A percentile compares a stretch with the other conserved stretches of the same genome.
phyloP scores from a whole-genome alignment of 495 filamentous ascomycete species.

The Pyronema omphalodes region DNA sequence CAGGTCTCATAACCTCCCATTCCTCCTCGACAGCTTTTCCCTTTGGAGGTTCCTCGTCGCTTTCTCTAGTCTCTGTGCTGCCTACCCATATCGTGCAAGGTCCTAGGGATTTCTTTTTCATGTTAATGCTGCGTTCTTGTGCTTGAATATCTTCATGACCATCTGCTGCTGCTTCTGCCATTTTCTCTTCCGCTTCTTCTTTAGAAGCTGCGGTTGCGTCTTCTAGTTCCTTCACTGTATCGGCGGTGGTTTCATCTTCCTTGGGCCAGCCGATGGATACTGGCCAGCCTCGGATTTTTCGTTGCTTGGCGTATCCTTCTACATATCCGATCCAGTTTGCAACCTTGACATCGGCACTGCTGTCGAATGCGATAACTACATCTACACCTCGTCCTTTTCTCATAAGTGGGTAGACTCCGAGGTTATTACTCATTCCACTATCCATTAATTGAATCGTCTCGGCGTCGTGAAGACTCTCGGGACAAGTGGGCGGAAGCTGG shows the following conservation, averaged over 20 bases:
- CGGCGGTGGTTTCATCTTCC: constrained; percentile 29
- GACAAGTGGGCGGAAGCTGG: constrained; percentile 51
- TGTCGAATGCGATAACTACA: constrained; percentile 78
- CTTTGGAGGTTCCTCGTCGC: constrained; percentile 36
- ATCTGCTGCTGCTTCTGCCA: constrained; percentile 41
- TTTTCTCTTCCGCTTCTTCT: constrained; percentile 40
- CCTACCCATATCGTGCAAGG: constrained; percentile 97
- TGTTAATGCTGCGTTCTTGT: constrained; percentile 12
- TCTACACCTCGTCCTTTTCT: constrained; percentile 76
- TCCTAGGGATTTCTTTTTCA: constrained; percentile 40
- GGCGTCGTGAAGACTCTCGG: constrained; percentile 39
- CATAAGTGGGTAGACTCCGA: constrained; percentile 85
- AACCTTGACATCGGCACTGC: constrained; percentile 61
- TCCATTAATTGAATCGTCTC: constrained; percentile 80
- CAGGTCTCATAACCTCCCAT: constrained; percentile 53
- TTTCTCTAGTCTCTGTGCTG: constrained; percentile 46
- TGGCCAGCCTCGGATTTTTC: constrained; percentile 84
- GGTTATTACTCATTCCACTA: constrained; percentile 93
- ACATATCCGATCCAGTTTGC: constrained; percentile 88
- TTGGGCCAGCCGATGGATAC: constrained; percentile 80
- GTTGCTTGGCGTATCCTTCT: constrained; percentile 78
- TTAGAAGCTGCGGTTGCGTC: constrained; percentile 43
- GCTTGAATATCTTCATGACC: constrained; percentile 23
- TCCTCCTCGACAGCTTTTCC: constrained; percentile 45
- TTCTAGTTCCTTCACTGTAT: constrained; percentile 45